Percentiles rank a stretch among this genome's conserved stretches.
Evolutionary conservation across 352 stramenopile species (phyloP).

Genomic region (Aphanomyces cochlioides): DNA sequence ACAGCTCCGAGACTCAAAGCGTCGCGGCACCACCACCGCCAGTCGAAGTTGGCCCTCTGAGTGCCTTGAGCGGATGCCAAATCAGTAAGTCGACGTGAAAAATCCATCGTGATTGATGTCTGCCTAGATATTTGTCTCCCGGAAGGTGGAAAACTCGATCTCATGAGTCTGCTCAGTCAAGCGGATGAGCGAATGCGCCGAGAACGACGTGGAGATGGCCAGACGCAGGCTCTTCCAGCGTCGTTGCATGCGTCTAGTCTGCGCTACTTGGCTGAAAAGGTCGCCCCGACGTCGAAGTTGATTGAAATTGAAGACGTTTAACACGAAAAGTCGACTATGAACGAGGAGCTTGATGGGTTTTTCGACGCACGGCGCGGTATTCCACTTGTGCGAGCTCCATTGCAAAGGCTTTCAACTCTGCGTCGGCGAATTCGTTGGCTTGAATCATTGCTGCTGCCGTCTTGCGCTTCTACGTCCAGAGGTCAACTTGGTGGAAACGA

Average conservation of each 20-base stretch:
- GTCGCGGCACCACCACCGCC: neutral
- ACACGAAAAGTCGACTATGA: too few species aligned
- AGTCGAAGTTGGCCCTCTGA: neutral
- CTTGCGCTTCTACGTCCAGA: conserved; percentile 4
- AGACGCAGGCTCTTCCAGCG: neutral
- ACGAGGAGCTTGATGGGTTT: too few species aligned
- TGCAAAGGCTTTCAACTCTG: neutral
- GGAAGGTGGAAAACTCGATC: conserved; percentile 27
- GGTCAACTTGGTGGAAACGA: neutral
- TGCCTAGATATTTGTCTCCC: conserved; percentile 25
- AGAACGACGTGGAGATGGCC: conserved; percentile 3
- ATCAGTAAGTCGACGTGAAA: conserved; percentile 11
- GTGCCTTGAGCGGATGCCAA: conserved; percentile 20
- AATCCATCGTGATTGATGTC: neutral
- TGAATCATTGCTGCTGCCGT: conserved; percentile 16
- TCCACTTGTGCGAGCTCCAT: neutral
- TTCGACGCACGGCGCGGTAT: neutral
- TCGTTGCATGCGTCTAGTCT: conserved; percentile 14
- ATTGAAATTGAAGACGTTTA: conserved; percentile 30
- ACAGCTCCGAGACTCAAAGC: neutral
- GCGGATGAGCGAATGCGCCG: conserved; percentile 15
- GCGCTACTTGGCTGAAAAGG: conserved; percentile 23
- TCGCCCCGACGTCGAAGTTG: conserved; percentile 24
- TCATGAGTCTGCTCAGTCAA: conserved; percentile 24
- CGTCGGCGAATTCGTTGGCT: conserved; percentile 7